Base-by-base conservation (phyloP, 2,329 filamentous ascomycete species). In the Fusarium sp. region DNA sequence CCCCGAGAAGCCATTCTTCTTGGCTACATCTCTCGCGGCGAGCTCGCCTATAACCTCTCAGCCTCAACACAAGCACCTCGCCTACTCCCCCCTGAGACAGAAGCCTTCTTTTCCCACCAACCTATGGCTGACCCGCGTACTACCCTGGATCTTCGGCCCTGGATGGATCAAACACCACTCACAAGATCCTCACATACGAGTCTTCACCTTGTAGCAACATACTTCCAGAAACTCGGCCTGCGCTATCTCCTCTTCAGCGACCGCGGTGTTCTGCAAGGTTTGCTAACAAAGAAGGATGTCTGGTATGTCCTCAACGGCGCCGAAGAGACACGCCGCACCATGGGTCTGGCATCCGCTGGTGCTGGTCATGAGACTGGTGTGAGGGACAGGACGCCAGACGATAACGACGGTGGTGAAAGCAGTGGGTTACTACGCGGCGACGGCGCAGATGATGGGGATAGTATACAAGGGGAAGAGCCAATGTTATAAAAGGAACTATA, bases 101-200 rank as follows among this genome's bases (percentile, higher is more conserved):
- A 95, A 77, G 91, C 91, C 42, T 94, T 92, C 80, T 98, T 99
- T 80, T 86, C 89, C 2, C 93, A 97, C 76, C 92, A 94, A 75
- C 91, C 92, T 4, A 89, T 95, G 55, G 91, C 92, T 2, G 93
- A 97, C 74, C 92, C 93, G 1, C 84, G 86, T 21, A 86, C 89
- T 18, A 94, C 91, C 2, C 88, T 99, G 38, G 96, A 99, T 80
- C 86, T 99, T 13, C 86, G 95, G 10, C 94, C 94, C 4, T 99
- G 96, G 96, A 98, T 99, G 94, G 96, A 99, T 79, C 95, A 98
- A 79, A 99, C 96, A 1, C 96, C 96, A 1, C 92, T 99, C 46
- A 98, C 96, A 1, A 85, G 98, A 20, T 92, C 93, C 41, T 90
- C 89, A 23, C 88, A 90, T 67, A 90, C 90, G 18, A 91, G 86